Evolutionary conservation across 164 flowering plant genomes (phyloP), one percentile per base, ranked within the genome.

Genomic region (Macadamia tetraphylla): DNA sequence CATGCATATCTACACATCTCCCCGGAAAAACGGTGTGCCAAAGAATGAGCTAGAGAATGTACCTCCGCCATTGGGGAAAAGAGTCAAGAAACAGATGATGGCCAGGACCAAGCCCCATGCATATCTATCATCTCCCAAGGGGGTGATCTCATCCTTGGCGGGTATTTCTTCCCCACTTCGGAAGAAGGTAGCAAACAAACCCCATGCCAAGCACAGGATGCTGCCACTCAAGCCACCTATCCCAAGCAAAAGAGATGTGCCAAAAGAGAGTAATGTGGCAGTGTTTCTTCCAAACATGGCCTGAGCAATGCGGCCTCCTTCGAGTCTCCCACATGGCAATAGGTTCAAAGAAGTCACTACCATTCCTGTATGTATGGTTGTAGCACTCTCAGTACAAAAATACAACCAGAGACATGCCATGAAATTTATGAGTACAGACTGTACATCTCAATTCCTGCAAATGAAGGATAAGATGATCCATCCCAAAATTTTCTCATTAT

Each of bases 221-320:
- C 97, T 93, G 58, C 98, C 97, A 23, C 92, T 87, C 1, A 93
- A 78, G 18, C 96, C 97, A 32, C 98, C 98, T 2, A 93, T 89
- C 3, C 94, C 94, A 0, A 94, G 85, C 62, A 89, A 67, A 9
- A 91, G 80, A 5, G 98, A 91, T 13, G 93, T 91, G 4, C 86
- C 96, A 63, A 88, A 81, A 6, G 98, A 91, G 18, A 94, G 76
- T 46, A 91, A 53, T 1, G 79, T 68, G 0, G 98, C 94, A 9
- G 82, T 78, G 74, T 74, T 84, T 64, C 98, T 82, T 9, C 98
- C 96, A 8, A 94, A 88, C 87, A 94, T 79, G 49, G 97, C 94
- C 81, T 94, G 98, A 9, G 97, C 97, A 57, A 94, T 94, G 4
- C 97, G 87, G 6, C 98, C 98, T 58, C 98, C 98, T 85, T 94